phyloP scores from a whole-genome alignment of 257 asterid genomes.

The Scutellaria minor region DNA sequence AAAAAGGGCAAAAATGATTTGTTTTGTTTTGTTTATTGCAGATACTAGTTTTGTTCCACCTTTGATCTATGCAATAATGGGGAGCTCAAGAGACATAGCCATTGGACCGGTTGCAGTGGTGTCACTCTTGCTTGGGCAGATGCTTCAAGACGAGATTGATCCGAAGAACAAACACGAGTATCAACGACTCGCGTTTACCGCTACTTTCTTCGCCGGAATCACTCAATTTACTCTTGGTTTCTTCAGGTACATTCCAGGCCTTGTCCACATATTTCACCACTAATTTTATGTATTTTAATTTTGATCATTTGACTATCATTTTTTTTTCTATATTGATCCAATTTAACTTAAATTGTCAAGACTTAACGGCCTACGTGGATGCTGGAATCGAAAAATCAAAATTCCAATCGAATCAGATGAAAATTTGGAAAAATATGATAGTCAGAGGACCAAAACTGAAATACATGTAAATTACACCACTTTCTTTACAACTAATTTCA shows the following conservation, averaged over 20 bases:
- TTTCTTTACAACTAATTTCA: background rate
- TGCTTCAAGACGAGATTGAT: conserved; percentile 65
- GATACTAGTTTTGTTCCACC: conserved; percentile 88
- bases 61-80: conserved; percentile 74
- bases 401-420: too few species aligned
- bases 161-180: conserved; percentile 60
- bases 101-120: conserved; percentile 90
- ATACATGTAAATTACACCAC: too few species aligned
- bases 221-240: conserved; percentile 69
- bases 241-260: conserved; percentile 50
- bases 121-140: conserved; percentile 71
- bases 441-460: too few species aligned
- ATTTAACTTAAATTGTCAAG: too few species aligned
- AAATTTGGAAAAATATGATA: too few species aligned
- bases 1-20: too few species aligned
- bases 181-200: conserved; percentile 70
- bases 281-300: too few species aligned
- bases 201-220: conserved; percentile 78
- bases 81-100: conserved; percentile 87
- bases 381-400: too few species aligned
- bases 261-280: background rate
- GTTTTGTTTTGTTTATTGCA: conserved; percentile 29
- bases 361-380: too few species aligned
- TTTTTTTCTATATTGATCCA: too few species aligned
- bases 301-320: background rate